Evolutionary conservation across 495 filamentous ascomycete species (phyloP), one percentile per base, ranked within the genome.

Genomic region (Hypomontagnella monticulosa): DNA sequence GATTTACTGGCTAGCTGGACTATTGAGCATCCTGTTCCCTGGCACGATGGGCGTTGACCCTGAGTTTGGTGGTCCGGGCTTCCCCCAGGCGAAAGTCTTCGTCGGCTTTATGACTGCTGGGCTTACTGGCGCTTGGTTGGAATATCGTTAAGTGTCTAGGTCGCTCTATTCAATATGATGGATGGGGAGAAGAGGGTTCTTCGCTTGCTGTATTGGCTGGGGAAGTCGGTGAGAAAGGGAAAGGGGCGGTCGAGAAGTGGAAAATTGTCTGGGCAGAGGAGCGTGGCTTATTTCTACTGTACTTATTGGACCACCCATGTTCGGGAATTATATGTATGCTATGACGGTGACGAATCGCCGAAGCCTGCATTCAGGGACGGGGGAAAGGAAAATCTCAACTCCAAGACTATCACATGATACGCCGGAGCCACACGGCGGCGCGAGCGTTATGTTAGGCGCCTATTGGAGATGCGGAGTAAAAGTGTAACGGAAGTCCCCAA

Each of bases 1-100:
- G 36, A 64, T 86, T 12, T 86, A 86, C 71, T 85, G 82, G 79
- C 48, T 83, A 8, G 78, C 80, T 7, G 81, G 78, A 2, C 42
- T 86, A 10, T 75, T 74, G 30, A 76, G 76, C 4, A 78, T 83
- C 33, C 63, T 84, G 1, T 84, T 79, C 51, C 84, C 84, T 0
- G 80, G 78, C n/a, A 75, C 76, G 7, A 71, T 75, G 69, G 81
- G 77, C 0, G 67, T 82, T 0, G 84, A 87, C 60, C 84, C 85
- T 0, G 84, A 87, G 68, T 86, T 86, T 69, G 78, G 76, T 12
- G 77, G 82, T 1, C 73, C 80, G 0, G 79, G 70, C 0, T 81
- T 81, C 55, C 83, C 80, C 5, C 84, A 86, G 72, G 63, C 61
- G 4, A 74, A 64, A 20, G 4, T 74, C 0, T 86, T 84, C 59